phyloP scores from a whole-genome alignment of 306 rosid species.

The Vicia villosa region DNA sequence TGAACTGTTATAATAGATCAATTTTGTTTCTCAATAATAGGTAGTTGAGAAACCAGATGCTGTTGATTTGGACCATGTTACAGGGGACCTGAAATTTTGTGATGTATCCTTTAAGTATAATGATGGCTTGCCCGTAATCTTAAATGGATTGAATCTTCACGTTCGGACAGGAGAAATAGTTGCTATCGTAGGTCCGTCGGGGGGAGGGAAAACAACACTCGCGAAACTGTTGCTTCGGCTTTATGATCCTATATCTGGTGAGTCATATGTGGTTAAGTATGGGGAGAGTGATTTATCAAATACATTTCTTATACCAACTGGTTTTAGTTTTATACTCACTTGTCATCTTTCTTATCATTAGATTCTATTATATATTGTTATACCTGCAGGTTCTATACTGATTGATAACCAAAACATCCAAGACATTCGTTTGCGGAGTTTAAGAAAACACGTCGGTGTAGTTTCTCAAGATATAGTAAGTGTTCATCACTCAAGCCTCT shows the following conservation, averaged over 20 bases:
- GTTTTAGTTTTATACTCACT: conserved; percentile 19
- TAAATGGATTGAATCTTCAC: conserved; percentile 71
- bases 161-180: conserved; percentile 83
- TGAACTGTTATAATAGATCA: conserved; percentile 25
- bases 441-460: conserved; percentile 73
- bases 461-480: conserved; percentile 94
- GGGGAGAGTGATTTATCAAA: conserved; percentile 4
- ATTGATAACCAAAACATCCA: conserved; percentile 66
- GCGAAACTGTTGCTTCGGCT: conserved; percentile 81
- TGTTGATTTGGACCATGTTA: conserved; percentile 54
- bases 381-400: conserved; percentile 61
- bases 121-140: conserved; percentile 55
- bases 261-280: conserved; percentile 27
- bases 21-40: conserved; percentile 47
- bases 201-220: conserved; percentile 95
- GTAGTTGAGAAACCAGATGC: conserved; percentile 71
- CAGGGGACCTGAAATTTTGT: conserved; percentile 74
- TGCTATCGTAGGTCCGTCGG: conserved; percentile 92
- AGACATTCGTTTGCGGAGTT: conserved; percentile 56
- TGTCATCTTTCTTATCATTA: background rate
- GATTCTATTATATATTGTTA: conserved; percentile 29
- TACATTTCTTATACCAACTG: conserved; percentile 5
- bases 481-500: conserved; percentile 22
- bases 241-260: conserved; percentile 82
- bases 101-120: conserved; percentile 70